Conservation (phyloP, 75 land plant species). For the Picea glauca region DNA sequence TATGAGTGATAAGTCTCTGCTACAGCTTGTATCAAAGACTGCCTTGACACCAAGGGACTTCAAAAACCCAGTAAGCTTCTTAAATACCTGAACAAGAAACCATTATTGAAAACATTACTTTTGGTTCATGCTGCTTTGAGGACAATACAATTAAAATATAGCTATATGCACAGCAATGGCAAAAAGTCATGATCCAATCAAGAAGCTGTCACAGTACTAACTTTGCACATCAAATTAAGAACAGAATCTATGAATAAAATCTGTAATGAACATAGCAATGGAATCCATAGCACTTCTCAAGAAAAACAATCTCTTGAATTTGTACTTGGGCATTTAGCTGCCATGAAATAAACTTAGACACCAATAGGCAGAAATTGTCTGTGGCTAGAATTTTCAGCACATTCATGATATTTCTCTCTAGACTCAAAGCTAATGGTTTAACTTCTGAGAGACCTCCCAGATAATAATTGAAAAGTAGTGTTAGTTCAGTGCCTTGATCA, state of each 20-base stretch:
- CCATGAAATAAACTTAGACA: too few species aligned
- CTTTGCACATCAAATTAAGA: background rate
- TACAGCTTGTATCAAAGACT: conserved; percentile 96
- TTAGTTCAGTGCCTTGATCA: too few species aligned
- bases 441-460: too few species aligned
- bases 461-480: too few species aligned
- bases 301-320: too few species aligned
- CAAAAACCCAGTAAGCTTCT: conserved; percentile 80
- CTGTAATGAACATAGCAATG: background rate
- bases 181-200: background rate
- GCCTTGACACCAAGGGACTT: conserved; percentile 95
- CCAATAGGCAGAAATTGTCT: too few species aligned
- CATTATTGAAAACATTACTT: background rate
- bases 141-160: background rate
- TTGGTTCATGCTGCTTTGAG: background rate
- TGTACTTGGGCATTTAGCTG: too few species aligned
- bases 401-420: too few species aligned
- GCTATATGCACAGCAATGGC: background rate
- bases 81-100: conserved; percentile 53
- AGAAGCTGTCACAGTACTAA: background rate
- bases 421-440: too few species aligned
- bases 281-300: background rate
- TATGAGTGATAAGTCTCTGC: conserved; percentile 88
- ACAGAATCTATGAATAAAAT: background rate
- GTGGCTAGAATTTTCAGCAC: too few species aligned